Percentiles rank a stretch among this genome's conserved stretches.
phyloP scores from a whole-genome alignment of 2,329 filamentous ascomycete species.

The Penicillium sp. region DNA sequence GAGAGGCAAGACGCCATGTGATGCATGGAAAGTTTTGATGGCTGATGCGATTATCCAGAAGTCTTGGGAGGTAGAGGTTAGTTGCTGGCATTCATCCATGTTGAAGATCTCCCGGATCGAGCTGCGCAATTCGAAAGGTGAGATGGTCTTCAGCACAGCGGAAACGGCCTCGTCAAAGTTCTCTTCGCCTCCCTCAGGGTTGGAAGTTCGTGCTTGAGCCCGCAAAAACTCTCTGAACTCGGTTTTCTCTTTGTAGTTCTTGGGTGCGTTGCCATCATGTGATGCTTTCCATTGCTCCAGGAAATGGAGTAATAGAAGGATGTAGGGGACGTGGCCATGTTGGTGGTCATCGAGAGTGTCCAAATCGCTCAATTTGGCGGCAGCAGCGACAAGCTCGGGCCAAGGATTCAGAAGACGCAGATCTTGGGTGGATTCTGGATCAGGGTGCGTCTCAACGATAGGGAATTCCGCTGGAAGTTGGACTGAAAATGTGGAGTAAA shows the following conservation, averaged over 20 bases:
- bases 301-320: slow-evolving; percentile 79
- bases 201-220: slow-evolving; percentile 67
- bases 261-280: slow-evolving; percentile 69
- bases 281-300: slow-evolving; percentile 74
- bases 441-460: slow-evolving; percentile 93
- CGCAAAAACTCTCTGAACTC: slow-evolving; percentile 74
- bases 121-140: slow-evolving; percentile 65
- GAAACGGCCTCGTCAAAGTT: slow-evolving; percentile 92
- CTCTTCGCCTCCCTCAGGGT: slow-evolving; percentile 85
- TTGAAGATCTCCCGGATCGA: slow-evolving; percentile 77
- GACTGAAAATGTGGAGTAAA: slow-evolving; percentile 87
- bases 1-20: slow-evolving; percentile 74
- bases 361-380: slow-evolving; percentile 64
- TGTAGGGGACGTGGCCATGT: slow-evolving; percentile 88
- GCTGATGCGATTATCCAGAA: slow-evolving; percentile 92
- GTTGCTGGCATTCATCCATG: slow-evolving; percentile 59
- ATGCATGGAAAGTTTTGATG: slow-evolving; percentile 72
- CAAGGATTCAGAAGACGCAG: slow-evolving; percentile 82
- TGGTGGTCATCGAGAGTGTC: slow-evolving; percentile 72
- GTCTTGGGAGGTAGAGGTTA: slow-evolving; percentile 54
- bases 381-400: slow-evolving; percentile 74
- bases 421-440: slow-evolving; percentile 80
- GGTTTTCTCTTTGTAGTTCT: slow-evolving; percentile 80
- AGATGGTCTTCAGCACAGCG: slow-evolving; percentile 85
- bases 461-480: slow-evolving; percentile 77